These are phyloP conservation scores for Barbarea vulgaris DNA, from an alignment of 345 rosid species.

Conservation along the genomic window DNA sequence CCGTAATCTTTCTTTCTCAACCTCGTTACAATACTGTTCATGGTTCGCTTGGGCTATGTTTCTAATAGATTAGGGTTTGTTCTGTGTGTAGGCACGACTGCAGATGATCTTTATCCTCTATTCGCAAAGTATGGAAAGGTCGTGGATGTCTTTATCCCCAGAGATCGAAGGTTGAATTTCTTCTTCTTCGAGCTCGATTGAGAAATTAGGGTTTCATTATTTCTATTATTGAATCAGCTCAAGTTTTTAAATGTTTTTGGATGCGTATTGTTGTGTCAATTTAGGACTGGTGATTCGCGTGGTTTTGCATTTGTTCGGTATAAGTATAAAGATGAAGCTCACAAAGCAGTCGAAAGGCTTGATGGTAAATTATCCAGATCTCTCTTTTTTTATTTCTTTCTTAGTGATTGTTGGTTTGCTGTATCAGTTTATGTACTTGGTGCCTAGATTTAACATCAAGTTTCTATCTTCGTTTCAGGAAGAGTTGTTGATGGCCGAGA, in stretches of 20 bases:
- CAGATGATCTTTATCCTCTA: conserved; percentile 85
- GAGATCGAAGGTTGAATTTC: conserved; percentile 68
- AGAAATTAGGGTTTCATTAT: conserved; percentile 7
- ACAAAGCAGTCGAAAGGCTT: conserved; percentile 72
- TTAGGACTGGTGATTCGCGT: conserved; percentile 63
- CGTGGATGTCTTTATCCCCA: conserved; percentile 79
- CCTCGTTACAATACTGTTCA: not conserved
- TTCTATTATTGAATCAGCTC: not conserved
- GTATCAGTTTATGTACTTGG: not conserved
- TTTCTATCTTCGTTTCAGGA: conserved; percentile 51
- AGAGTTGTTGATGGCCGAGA: conserved; percentile 94
- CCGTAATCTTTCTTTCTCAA: conserved; percentile 48
- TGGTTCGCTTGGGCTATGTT: not conserved
- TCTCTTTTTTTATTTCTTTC: not conserved
- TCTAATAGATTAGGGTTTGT: conserved; percentile 6
- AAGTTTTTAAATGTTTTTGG: not conserved
- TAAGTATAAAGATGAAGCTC: conserved; percentile 76
- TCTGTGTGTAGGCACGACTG: conserved; percentile 62
- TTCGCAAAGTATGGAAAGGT: conserved; percentile 91
- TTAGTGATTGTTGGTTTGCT: not conserved
- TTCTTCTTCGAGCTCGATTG: not conserved
- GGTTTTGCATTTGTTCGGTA: conserved; percentile 83
- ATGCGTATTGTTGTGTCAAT: not conserved
- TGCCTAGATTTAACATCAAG: not conserved
- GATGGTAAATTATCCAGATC: conserved; percentile 49